Evolutionary conservation across 2,329 filamentous ascomycete genomes (phyloP).

Genomic region (Sporothrix schenckii): DNA sequence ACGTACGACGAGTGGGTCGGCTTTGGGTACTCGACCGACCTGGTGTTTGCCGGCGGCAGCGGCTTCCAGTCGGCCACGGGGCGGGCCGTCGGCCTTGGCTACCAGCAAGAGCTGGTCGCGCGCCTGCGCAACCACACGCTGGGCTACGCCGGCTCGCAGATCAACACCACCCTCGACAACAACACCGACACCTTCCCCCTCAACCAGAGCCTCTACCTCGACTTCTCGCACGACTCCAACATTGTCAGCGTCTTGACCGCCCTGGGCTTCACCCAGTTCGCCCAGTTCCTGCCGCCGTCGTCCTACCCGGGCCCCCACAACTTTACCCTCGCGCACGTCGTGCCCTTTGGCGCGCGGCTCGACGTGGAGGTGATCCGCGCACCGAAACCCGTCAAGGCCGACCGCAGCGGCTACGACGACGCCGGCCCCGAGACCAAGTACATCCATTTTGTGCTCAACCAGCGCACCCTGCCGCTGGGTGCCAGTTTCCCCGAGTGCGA

Average conservation of each 20-base stretch:
- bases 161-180: conserved; percentile 71
- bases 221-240: conserved; percentile 78
- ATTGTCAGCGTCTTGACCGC: conserved; percentile 71
- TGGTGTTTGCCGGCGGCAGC: conserved; percentile 63
- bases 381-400: conserved; percentile 62
- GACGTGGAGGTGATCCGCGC: conserved; percentile 74
- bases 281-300: conserved; percentile 58
- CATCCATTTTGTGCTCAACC: conserved; percentile 74
- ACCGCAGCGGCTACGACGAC: conserved; percentile 56
- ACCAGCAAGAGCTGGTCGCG: conserved; percentile 72
- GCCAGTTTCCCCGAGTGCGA: conserved; percentile 68
- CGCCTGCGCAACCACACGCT: conserved; percentile 69
- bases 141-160: conserved; percentile 60
- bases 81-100: conserved; percentile 72
- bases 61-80: conserved; percentile 67
- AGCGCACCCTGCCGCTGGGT: conserved; percentile 71
- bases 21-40: conserved; percentile 71
- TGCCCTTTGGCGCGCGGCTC: conserved; percentile 71
- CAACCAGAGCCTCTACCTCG: conserved; percentile 73
- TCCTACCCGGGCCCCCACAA: conserved; percentile 61
- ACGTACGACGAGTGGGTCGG: conserved; percentile 73
- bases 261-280: conserved; percentile 72
- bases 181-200: conserved; percentile 71
- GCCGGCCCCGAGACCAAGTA: conserved; percentile 64
- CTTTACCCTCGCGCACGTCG: conserved; percentile 67